phyloP scores from a whole-genome alignment of 148 eudicot species.

The Talinum fruticosum region DNA sequence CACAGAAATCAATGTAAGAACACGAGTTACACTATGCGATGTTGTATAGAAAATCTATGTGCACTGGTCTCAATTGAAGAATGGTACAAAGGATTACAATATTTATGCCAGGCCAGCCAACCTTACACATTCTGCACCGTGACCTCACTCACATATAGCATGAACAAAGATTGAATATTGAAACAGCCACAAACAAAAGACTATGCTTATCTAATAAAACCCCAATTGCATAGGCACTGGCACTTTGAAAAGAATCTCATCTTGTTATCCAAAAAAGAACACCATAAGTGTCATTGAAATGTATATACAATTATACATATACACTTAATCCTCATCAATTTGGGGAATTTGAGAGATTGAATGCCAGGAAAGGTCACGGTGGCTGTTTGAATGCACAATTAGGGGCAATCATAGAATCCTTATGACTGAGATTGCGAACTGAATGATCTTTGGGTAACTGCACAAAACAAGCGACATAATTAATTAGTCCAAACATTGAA shows the following conservation, averaged over 20 bases:
- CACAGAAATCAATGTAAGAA: not conserved
- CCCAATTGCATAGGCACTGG: not conserved
- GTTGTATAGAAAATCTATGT: conserved; percentile 9
- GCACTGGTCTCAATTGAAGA: not conserved
- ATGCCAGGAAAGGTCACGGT: not conserved
- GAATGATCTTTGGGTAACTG: not conserved
- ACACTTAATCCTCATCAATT: not conserved
- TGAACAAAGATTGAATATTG: not conserved
- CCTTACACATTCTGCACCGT: not conserved
- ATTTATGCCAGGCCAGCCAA: not conserved
- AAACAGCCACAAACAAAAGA: not conserved
- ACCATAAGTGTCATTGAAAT: not conserved
- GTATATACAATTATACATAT: not conserved
- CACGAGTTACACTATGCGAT: not conserved
- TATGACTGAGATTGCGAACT: not conserved
- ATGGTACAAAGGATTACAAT: not conserved
- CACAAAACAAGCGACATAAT: not conserved
- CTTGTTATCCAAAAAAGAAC: not conserved
- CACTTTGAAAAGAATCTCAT: not conserved
- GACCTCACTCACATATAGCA: not conserved
- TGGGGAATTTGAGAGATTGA: not conserved
- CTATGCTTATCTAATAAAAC: not conserved
- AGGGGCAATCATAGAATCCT: not conserved
- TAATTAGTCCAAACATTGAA: not conserved
- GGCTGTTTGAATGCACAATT: not conserved